Conservation (phyloP, 2,329 filamentous ascomycete genomes). For the Hypomyces rosellus region DNA sequence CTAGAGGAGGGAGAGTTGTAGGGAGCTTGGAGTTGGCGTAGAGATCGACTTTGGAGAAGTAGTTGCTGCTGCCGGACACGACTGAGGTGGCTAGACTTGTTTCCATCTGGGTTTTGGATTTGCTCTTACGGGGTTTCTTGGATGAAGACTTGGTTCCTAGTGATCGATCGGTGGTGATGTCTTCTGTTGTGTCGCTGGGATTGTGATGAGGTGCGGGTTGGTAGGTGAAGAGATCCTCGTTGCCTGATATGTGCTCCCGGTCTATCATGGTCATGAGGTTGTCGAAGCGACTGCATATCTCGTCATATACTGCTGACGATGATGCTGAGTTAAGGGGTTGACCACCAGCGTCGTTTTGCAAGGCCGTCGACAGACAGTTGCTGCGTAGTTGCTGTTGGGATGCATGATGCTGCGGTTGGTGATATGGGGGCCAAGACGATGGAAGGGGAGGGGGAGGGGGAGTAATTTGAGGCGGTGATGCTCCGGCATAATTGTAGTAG, state of each 20-base stretch:
- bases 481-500: slow-evolving; percentile 35
- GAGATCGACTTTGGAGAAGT: slow-evolving; percentile 70
- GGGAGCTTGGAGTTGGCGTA: slow-evolving; percentile 75
- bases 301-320: slow-evolving; percentile 30
- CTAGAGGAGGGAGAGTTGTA: slow-evolving; percentile 58
- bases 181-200: neutral
- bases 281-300: slow-evolving; percentile 58
- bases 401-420: slow-evolving; percentile 4
- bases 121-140: slow-evolving; percentile 2
- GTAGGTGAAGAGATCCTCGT: slow-evolving; percentile 47
- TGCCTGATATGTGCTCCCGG: slow-evolving; percentile 49
- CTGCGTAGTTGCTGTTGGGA: neutral
- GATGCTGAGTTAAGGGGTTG: neutral
- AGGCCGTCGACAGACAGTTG: slow-evolving; percentile 13
- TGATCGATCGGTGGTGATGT: neutral
- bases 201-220: slow-evolving; percentile 15
- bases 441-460: too few species aligned
- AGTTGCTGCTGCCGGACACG: slow-evolving; percentile 37
- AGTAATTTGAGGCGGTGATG: neutral
- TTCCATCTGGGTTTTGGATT: slow-evolving; percentile 24
- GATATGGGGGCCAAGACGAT: neutral
- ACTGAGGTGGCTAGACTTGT: neutral
- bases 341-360: slow-evolving; percentile 16
- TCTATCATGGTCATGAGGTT: slow-evolving; percentile 68
- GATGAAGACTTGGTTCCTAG: neutral